Evolutionary conservation across 78 protist species (phyloP).

Genomic region (Dictyostelium firmibasis): DNA sequence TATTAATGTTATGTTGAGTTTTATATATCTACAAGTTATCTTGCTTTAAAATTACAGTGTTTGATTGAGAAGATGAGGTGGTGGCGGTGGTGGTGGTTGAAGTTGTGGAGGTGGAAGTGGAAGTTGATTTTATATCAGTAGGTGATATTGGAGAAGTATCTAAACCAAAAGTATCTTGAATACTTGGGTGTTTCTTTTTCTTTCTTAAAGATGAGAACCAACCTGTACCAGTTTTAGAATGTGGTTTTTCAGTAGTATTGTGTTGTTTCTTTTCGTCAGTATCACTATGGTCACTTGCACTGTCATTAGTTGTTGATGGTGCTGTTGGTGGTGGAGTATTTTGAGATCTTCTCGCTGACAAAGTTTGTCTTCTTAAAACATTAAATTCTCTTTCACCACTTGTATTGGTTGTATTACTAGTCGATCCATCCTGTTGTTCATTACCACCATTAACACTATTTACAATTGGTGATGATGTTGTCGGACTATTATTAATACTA

Average conservation of each 20-base stretch:
- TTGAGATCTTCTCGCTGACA: neutral
- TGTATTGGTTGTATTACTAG: neutral
- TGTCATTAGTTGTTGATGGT: neutral
- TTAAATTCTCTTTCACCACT: constrained; percentile 59
- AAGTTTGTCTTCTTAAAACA: constrained; percentile 48
- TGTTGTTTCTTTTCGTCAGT: neutral
- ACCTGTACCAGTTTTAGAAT: neutral
- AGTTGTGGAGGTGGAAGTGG: neutral
- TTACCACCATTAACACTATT: neutral
- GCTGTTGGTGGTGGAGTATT: neutral
- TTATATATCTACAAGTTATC: neutral
- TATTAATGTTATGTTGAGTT: neutral
- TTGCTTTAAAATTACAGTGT: constrained; percentile 34
- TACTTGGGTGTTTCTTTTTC: constrained; percentile 61
- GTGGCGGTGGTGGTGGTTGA: neutral
- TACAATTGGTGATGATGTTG: constrained; percentile 16
- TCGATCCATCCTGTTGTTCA: neutral
- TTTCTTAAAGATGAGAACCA: constrained; percentile 66
- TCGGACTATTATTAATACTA: neutral
- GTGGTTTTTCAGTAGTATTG: neutral
- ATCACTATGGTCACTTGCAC: neutral
- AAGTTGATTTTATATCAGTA: neutral
- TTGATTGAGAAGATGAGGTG: neutral
- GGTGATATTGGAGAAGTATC: neutral
- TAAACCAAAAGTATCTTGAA: constrained; percentile 23